Evolutionary conservation across 495 filamentous ascomycete genomes (phyloP), one percentile per base, ranked within the genome.

Genomic region (Bombardia bombarda): DNA sequence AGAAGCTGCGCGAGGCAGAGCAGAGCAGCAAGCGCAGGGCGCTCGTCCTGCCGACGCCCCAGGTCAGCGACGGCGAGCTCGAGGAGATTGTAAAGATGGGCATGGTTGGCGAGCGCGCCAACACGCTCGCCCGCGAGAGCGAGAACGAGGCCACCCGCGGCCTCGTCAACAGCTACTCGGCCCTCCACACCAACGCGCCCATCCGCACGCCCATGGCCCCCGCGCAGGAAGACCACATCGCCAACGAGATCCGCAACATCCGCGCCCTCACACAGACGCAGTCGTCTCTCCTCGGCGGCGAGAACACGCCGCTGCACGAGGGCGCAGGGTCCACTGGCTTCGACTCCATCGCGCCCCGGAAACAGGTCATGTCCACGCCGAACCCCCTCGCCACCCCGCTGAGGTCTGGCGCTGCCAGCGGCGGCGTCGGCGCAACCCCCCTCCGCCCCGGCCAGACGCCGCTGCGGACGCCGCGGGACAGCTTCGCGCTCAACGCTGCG

Each of bases 11-110:
- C 25, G 90, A 98, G 61, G 93, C 92, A 12, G 92, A 98, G 58
- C 92, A 94, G 58, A 90, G 87, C 61, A 95, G 84, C 70, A 97
- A 95, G 63, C 78, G 92, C 40, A 74, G 87, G 42, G 63, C 80
- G 14, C 72, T 98, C 33, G 77, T 80, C 26, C 69, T 98, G 28
- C 92, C 92, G 8, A 69, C 82, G 4, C 92, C 92, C 16, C 92
- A 98, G 66, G 89, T 98, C 42, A 80, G 83, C 57, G 92, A 97
- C 50, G 72, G 79, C 24, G 92, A 98, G 62, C 75, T 98, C 50
- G 92, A 98, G 58, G 89, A 95, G 55, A 96, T 98, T 57, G 89
- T 98, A 33, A 98, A 98, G 64, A 93, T 96, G 88, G 93, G 92
- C 21, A 84, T 95, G 82, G 78, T 87, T 37, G 92, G 88, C 26